phyloP scores from a whole-genome alignment of 495 filamentous ascomycete species.

The Aspergillus bridgeri region DNA sequence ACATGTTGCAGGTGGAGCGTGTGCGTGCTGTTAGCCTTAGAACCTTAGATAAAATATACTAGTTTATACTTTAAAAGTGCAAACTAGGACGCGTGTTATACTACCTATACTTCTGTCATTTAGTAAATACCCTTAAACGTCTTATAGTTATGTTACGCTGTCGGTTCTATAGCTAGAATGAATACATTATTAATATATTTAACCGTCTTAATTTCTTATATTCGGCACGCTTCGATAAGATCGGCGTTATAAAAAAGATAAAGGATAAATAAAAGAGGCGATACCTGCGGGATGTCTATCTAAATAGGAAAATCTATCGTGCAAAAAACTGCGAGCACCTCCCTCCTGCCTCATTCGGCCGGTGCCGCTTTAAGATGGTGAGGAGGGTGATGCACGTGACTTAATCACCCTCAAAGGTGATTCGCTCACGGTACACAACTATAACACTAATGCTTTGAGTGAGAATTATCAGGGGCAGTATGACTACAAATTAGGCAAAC shows the following conservation, averaged over 20 bases:
- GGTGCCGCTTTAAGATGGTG: too few relatives aligned
- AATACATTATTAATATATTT: background rate
- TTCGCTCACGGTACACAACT: too few relatives aligned
- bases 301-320: too few relatives aligned
- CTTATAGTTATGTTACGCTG: background rate
- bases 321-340: too few relatives aligned
- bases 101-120: background rate
- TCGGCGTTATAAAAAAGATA: background rate
- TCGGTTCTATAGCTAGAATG: background rate
- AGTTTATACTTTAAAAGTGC: background rate
- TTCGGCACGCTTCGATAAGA: background rate
- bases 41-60: background rate
- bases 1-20: background rate
- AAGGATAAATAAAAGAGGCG: background rate
- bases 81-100: background rate
- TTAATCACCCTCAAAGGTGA: too few relatives aligned
- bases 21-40: background rate
- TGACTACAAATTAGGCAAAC: too few relatives aligned
- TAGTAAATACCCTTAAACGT: background rate
- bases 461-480: too few relatives aligned
- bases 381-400: too few relatives aligned
- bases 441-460: too few relatives aligned
- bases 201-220: background rate
- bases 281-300: background rate
- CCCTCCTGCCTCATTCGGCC: too few relatives aligned